Evolutionary conservation across 1,284 basidiomycete species (phyloP).

Genomic region (Trichosporon coremiiforme): DNA sequence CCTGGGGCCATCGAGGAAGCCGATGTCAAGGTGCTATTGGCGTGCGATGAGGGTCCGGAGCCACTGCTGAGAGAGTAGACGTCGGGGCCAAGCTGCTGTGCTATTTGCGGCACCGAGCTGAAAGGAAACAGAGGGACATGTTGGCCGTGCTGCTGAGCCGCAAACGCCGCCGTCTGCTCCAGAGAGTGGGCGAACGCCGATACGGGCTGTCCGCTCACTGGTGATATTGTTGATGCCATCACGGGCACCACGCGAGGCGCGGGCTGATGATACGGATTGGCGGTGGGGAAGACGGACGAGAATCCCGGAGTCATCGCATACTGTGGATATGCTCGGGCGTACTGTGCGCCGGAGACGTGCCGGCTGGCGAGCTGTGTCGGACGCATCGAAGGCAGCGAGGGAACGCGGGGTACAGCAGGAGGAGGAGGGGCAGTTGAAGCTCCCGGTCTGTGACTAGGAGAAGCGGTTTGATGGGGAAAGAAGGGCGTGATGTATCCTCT

Average conservation of each 20-base stretch:
- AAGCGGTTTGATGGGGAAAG: not conserved
- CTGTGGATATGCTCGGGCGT: not conserved
- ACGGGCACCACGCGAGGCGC: slow-evolving; percentile 1
- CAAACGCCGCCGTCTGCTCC: not conserved
- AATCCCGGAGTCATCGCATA: not conserved
- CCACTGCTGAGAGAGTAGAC: not conserved
- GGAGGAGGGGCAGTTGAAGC: not conserved
- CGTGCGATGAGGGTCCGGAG: not conserved
- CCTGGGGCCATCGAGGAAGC: not conserved
- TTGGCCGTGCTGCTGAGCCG: not conserved
- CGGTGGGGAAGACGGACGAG: not conserved
- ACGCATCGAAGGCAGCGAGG: not conserved
- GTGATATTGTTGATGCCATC: not conserved
- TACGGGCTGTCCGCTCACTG: not conserved
- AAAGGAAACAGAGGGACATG: not conserved
- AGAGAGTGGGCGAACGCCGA: not conserved
- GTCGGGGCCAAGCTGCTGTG: not conserved
- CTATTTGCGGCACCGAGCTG: not conserved
- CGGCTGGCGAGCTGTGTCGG: not conserved
- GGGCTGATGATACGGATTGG: slow-evolving; percentile 2
- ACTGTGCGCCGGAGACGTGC: not conserved
- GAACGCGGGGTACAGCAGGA: not conserved
- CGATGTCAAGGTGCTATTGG: not conserved
- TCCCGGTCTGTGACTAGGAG: not conserved
- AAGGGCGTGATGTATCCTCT: not conserved